A percentile compares a stretch with the other conserved stretches of the same genome.
Conservation (phyloP, 2,329 filamentous ascomycete genomes). For the Aspergillus tanneri region DNA sequence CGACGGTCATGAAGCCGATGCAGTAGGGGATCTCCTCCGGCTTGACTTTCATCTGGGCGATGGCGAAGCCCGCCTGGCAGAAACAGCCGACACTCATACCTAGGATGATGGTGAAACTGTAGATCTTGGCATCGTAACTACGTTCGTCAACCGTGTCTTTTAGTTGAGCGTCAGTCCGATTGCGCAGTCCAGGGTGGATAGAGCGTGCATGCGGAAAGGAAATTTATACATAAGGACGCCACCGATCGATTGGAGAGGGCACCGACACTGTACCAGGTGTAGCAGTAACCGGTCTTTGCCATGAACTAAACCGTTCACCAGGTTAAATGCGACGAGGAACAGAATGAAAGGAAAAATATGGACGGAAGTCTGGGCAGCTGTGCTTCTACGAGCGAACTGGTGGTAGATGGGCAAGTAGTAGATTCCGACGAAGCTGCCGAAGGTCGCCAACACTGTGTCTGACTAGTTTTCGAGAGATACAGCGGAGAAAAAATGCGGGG, state of each 20-base stretch:
- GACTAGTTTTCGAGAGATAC: background rate
- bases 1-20: slow-evolving; percentile 6
- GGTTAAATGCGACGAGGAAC: slow-evolving; percentile 11
- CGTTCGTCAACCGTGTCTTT: slow-evolving; percentile 6
- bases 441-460: background rate
- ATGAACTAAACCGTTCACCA: slow-evolving; percentile 25
- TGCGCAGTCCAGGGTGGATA: too few relatives aligned
- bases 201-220: too few relatives aligned
- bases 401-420: slow-evolving; percentile 59
- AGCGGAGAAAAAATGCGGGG: slow-evolving; percentile 33
- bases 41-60: slow-evolving; percentile 19
- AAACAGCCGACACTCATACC: slow-evolving; percentile 23
- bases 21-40: slow-evolving; percentile 6
- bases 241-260: slow-evolving; percentile 23
- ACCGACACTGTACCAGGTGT: slow-evolving; percentile 27
- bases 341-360: slow-evolving; percentile 29
- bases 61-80: slow-evolving; percentile 20
- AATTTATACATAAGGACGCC: slow-evolving; percentile 20
- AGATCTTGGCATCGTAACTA: slow-evolving; percentile 21
- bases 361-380: slow-evolving; percentile 26
- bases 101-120: slow-evolving; percentile 27
- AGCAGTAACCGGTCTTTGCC: slow-evolving; percentile 12
- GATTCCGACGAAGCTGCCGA: slow-evolving; percentile 33
- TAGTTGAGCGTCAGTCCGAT: too few relatives aligned
- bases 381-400: slow-evolving; percentile 50